Conservation (phyloP, 2,329 filamentous ascomycete genomes). For the Xylariales sp. region DNA sequence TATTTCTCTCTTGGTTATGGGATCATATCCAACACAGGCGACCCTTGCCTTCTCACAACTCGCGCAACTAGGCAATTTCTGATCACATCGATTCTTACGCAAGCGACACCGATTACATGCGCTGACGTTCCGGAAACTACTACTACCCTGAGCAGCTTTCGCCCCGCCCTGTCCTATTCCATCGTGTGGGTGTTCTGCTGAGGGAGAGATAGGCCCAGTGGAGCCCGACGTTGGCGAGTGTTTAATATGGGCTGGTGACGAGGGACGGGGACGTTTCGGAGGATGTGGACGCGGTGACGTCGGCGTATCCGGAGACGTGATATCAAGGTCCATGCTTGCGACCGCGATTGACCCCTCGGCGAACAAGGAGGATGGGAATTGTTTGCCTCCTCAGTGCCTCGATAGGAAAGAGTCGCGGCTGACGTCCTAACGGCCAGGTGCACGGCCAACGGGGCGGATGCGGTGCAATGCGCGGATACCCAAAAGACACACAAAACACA, state of each 20-base stretch:
- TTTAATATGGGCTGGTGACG: slow-evolving; percentile 58
- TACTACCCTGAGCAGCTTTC: slow-evolving; percentile 66
- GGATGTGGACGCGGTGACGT: slow-evolving; percentile 64
- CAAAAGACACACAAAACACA: slow-evolving; percentile 2
- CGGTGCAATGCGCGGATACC: slow-evolving; percentile 8
- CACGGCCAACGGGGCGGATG: slow-evolving; percentile 15
- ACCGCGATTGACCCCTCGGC: not conserved
- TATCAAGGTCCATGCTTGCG: slow-evolving; percentile 36
- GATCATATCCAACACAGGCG: slow-evolving; percentile 94
- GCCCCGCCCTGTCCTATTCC: slow-evolving; percentile 48
- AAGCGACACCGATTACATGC: slow-evolving; percentile 93
- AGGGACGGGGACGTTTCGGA: slow-evolving; percentile 67
- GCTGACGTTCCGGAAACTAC: slow-evolving; percentile 86
- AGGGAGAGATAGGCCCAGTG: slow-evolving; percentile 52
- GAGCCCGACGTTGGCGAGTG: slow-evolving; percentile 56
- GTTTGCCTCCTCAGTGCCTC: slow-evolving; percentile 7
- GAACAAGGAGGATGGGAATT: slow-evolving; percentile 3
- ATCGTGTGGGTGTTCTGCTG: slow-evolving; percentile 48
- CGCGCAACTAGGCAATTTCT: slow-evolving; percentile 88
- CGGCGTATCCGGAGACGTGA: slow-evolving; percentile 61
- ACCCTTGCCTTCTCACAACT: slow-evolving; percentile 94
- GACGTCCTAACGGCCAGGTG: not conserved
- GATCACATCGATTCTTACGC: slow-evolving; percentile 95
- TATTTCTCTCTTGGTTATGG: slow-evolving; percentile 95
- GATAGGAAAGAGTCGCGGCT: slow-evolving; percentile 1